Conservation (phyloP, 352 stramenopile genomes). For the Phytopythium montanum region DNA sequence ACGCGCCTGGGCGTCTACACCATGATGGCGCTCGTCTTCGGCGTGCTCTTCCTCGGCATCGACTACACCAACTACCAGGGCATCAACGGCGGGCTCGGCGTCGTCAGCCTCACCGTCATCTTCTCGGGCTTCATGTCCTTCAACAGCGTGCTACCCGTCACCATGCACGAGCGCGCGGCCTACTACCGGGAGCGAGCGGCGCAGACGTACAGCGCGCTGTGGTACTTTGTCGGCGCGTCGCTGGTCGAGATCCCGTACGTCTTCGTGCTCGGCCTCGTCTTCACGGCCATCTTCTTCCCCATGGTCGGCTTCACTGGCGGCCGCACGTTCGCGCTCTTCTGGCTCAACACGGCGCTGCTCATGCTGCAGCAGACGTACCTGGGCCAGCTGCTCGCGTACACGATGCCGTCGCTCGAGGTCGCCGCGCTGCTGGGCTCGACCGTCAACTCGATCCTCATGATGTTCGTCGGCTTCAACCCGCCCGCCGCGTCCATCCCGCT, state of each 20-base stretch:
- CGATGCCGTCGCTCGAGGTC: conserved; percentile 36
- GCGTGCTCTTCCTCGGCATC: conserved; percentile 14
- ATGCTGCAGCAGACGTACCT: conserved; percentile 53
- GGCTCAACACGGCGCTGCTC: conserved; percentile 42
- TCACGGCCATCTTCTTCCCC: conserved; percentile 55
- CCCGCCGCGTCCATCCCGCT: conserved; percentile 37
- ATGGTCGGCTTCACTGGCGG: conserved; percentile 48
- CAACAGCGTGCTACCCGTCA: conserved; percentile 65
- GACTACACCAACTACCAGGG: conserved; percentile 28
- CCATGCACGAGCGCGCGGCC: conserved; percentile 56
- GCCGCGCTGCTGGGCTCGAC: conserved; percentile 33
- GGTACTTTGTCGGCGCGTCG: conserved; percentile 68
- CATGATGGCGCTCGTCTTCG: conserved; percentile 15
- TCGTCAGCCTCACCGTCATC: conserved; percentile 68
- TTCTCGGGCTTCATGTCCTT: conserved; percentile 67
- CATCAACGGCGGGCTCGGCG: conserved; percentile 36
- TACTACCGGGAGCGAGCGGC: conserved; percentile 88
- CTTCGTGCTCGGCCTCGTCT: conserved; percentile 39
- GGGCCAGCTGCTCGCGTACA: conserved; percentile 38
- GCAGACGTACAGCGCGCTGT: conserved; percentile 77
- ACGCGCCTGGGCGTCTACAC: conserved; percentile 34
- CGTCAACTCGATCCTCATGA: conserved; percentile 52
- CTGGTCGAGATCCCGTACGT: conserved; percentile 75
- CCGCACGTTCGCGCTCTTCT: conserved; percentile 43
- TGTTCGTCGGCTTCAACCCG: conserved; percentile 53